These are phyloP conservation scores for Urochloa ruziziensis DNA, from an alignment of 176 grass and related monocot genomes.

Conservation along the genomic window DNA sequence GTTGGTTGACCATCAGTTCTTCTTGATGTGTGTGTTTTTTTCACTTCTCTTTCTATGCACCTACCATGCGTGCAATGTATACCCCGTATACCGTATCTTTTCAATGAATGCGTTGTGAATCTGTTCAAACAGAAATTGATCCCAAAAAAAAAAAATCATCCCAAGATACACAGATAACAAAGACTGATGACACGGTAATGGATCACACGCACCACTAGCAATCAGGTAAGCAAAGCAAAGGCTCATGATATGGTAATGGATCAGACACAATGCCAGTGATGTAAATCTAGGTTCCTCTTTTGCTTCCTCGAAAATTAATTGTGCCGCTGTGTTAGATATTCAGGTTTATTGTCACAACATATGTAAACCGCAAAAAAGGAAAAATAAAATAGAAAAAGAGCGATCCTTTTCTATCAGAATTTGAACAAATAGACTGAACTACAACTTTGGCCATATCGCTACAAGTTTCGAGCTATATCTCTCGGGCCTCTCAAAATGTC, in stretches of 20 bases:
- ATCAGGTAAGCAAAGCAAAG: background rate
- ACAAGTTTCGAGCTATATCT: constrained; percentile 14
- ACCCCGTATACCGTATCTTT: too few species aligned
- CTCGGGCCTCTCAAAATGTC: constrained; percentile 44
- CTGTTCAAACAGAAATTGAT: too few species aligned
- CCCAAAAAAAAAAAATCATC: too few species aligned
- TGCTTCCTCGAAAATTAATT: constrained; percentile 24
- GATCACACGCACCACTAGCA: background rate
- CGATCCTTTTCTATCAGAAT: constrained; percentile 47
- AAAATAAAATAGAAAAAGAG: constrained; percentile 26
- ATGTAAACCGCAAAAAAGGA: constrained; percentile 1
- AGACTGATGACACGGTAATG: too few species aligned
- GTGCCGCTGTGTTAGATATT: constrained; percentile 50
- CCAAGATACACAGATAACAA: too few species aligned
- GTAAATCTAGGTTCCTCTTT: background rate
- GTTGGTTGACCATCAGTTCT: background rate
- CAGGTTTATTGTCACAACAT: constrained; percentile 48
- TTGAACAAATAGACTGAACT: constrained; percentile 44
- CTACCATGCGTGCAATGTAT: background rate
- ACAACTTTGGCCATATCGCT: constrained; percentile 40
- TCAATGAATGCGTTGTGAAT: too few species aligned
- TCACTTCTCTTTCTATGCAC: too few species aligned
- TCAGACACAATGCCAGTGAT: background rate
- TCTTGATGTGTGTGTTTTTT: too few species aligned
- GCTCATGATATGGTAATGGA: too few species aligned